phyloP scores from a whole-genome alignment of 495 filamentous ascomycete genomes.

The Aspergillus saccharolyticus region DNA sequence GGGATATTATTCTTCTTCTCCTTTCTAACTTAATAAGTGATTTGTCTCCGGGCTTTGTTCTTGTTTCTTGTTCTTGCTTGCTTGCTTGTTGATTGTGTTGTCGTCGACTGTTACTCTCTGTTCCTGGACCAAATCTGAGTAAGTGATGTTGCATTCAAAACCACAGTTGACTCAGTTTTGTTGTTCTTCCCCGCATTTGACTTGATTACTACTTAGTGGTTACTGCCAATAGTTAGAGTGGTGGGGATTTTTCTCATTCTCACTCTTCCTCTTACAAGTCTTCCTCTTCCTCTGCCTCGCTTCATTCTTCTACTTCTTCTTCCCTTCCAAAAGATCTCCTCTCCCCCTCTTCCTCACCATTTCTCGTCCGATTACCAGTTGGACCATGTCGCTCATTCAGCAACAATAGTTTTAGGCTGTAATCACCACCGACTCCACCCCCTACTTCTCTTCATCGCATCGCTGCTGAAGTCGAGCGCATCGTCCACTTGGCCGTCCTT shows the following conservation, averaged over 20 bases:
- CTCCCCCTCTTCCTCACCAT: background rate
- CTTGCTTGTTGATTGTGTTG: too few species aligned
- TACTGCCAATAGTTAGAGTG: too few species aligned
- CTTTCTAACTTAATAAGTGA: background rate
- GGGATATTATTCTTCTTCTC: too few species aligned
- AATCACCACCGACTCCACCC: background rate
- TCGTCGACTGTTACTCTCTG: background rate
- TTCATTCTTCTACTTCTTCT: background rate
- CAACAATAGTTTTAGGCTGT: background rate
- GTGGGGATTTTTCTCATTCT: too few species aligned
- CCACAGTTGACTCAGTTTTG: background rate
- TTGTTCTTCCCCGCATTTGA: background rate
- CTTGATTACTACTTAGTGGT: too few species aligned
- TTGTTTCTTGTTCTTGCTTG: too few species aligned
- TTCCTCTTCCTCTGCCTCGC: too few species aligned
- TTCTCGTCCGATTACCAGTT: background rate
- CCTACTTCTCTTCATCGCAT: background rate
- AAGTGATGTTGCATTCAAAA: too few species aligned
- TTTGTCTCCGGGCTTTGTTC: background rate
- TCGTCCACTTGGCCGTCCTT: constrained; percentile 20
- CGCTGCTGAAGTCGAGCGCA: constrained; percentile 6
- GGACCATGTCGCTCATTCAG: background rate
- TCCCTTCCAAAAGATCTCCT: too few species aligned
- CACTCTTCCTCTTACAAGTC: background rate
- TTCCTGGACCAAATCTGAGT: too few species aligned